These are phyloP conservation scores for Penium margaritaceum DNA, from an alignment of 139 green algal genomes.

Conservation along the genomic window DNA sequence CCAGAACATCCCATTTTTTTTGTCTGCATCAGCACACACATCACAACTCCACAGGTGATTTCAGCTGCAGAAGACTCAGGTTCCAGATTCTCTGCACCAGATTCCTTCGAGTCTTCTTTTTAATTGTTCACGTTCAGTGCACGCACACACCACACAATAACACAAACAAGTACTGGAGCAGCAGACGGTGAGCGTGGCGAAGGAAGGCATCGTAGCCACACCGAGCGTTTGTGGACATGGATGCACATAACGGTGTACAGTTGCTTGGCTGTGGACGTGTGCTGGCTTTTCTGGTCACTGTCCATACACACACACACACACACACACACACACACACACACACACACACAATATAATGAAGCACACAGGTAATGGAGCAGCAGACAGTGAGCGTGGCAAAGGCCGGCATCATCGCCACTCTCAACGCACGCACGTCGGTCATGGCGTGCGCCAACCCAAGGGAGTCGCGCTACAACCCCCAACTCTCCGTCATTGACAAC, in stretches of 20 bases:
- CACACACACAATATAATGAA: neutral
- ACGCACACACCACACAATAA: too few species aligned
- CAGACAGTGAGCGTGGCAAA: slow-evolving; percentile 96
- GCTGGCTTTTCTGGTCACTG: slow-evolving; percentile 88
- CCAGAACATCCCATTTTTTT: too few species aligned
- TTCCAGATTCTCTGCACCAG: too few species aligned
- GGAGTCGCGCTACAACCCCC: slow-evolving; percentile 75
- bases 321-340: slow-evolving; percentile 3
- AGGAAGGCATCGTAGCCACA: slow-evolving; percentile 93
- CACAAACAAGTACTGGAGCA: slow-evolving; percentile 94
- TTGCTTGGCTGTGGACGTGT: too few species aligned
- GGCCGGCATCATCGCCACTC: slow-evolving; percentile 90
- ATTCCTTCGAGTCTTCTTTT: too few species aligned
- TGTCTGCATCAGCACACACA: too few species aligned
- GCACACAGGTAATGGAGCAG: slow-evolving; percentile 98
- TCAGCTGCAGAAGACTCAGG: too few species aligned
- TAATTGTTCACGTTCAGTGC: too few species aligned
- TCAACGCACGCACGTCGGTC: slow-evolving; percentile 88
- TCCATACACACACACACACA: slow-evolving; percentile 57
- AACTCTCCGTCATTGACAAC: slow-evolving; percentile 85
- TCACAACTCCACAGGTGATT: too few species aligned
- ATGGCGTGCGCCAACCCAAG: slow-evolving; percentile 71
- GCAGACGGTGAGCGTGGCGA: slow-evolving; percentile 93
- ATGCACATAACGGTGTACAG: slow-evolving; percentile 77
- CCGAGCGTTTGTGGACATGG: too few species aligned